Evolutionary conservation across 257 asterid genomes (phyloP).

Genomic region (Solanum medicagineum): DNA sequence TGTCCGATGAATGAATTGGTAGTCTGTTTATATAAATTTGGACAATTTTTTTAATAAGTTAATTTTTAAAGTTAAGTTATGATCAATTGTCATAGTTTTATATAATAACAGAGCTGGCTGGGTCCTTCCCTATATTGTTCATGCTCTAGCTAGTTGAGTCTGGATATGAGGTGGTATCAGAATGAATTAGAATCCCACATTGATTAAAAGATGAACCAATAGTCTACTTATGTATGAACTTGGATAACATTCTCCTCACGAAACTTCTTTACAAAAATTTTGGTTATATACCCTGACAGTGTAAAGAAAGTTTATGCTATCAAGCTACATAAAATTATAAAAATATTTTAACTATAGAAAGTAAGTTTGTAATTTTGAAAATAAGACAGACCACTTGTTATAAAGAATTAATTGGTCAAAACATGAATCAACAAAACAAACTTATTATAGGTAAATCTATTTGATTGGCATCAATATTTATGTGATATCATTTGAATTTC

Average conservation of each 20-base stretch:
- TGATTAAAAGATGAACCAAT: background rate
- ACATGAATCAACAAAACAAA: background rate
- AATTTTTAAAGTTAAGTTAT: no score
- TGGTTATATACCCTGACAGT: background rate
- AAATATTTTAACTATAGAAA: background rate
- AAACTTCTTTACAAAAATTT: no score
- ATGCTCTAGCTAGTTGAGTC: background rate
- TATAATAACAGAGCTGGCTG: background rate
- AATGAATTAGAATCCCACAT: background rate
- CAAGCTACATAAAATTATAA: background rate
- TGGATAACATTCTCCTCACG: no score
- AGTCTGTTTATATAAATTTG: no score
- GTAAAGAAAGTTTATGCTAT: background rate
- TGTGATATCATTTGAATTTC: background rate
- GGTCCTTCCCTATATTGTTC: background rate
- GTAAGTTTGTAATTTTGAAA: no score
- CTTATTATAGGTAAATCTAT: background rate
- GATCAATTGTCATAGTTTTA: background rate
- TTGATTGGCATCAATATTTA: background rate
- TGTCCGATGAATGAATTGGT: no score
- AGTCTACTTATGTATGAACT: background rate
- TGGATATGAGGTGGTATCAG: background rate
- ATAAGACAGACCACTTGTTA: no score
- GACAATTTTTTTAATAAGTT: no score
- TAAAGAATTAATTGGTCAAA: no score